Conservation (phyloP, 148 eudicot genomes). For the Camellia sinensis region DNA sequence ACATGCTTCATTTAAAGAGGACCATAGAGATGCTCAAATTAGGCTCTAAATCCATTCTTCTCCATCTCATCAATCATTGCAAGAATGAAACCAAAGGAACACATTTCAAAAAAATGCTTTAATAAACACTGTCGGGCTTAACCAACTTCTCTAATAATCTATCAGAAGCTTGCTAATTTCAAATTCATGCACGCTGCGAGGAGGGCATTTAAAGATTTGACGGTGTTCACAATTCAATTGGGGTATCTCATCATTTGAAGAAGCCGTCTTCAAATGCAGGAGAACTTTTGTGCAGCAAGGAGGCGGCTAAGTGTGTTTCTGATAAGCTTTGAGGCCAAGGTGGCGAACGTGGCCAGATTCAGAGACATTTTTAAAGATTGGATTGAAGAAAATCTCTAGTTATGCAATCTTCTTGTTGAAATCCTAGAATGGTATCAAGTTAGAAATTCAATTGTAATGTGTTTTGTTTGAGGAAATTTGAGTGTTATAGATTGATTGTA, state of each 20-base stretch:
- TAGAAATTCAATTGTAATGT: too few relatives aligned
- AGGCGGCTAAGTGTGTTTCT: constrained; percentile 37
- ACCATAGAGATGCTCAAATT: constrained; percentile 36
- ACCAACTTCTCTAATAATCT: constrained; percentile 34
- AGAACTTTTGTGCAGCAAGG: constrained; percentile 22
- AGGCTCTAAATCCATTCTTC: constrained; percentile 38
- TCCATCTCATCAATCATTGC: constrained; percentile 40
- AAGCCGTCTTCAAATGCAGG: constrained; percentile 38
- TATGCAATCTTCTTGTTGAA: too few relatives aligned
- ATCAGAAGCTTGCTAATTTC: constrained; percentile 33
- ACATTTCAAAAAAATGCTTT: constrained; percentile 37
- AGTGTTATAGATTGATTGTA: too few relatives aligned
- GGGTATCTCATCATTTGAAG: constrained; percentile 67
- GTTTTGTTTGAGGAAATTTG: too few relatives aligned
- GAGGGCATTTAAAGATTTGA: constrained; percentile 53
- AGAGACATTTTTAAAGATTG: constrained; percentile 30
- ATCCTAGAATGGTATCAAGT: too few relatives aligned
- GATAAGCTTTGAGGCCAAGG: constrained; percentile 12
- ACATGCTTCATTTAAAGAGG: constrained; percentile 20
- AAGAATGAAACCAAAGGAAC: constrained; percentile 32
- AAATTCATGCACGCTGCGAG: constrained; percentile 50
- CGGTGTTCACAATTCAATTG: constrained; percentile 39
- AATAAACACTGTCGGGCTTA: constrained; percentile 32
- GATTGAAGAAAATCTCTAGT: too few relatives aligned
- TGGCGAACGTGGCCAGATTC: constrained; percentile 24